Evolutionary conservation across 441 rosid species (phyloP), one percentile per base, ranked within the genome.

Genomic region (Pelargonium citronellum): DNA sequence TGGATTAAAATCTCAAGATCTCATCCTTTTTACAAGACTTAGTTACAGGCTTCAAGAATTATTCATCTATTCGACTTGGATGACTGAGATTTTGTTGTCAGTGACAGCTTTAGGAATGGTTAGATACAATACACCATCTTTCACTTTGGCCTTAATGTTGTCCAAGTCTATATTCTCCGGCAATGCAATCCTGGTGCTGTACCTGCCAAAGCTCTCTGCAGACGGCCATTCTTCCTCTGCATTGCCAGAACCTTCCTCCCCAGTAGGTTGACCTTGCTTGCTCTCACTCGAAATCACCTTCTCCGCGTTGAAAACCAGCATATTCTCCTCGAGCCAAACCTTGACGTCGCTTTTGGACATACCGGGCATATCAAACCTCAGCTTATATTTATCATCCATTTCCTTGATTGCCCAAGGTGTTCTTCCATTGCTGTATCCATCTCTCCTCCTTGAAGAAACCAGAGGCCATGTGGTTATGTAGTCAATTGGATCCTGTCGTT

Each of bases 331-430:
- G 5, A 74, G 43, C 78, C 79, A 66, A 20, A 79, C 75, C 77
- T 47, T 76, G 51, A 78, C 75, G 16, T 71, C 82, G 22, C 69
- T 69, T 71, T 74, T 78, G 6, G 71, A 70, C 84, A 79, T 72
- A 11, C 80, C 84, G 4, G 79, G 82, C 77, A 77, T 55, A 44
- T 79, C 75, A 0, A 79, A 71, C 43, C 83, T 57, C 62, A 79
- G 20, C 71, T 66, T 74, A 41, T 74, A 77, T 17, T 75, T 78
- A 1, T 53, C 63, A 47, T 41, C 67, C 12, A 60, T 19, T 67
- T 75, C 79, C 75, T 69, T 75, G 19, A 79, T 79, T 30, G 74
- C 81, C 79, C 81, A 79, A 0, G 79, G 81, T 7, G 74, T 72
- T 64, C 81, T 75, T 58, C 74, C 77, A 16, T 55, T 47, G 49